Percentiles rank a stretch among this genome's conserved stretches.
These are phyloP conservation scores for Pyrenochaeta sp. DNA, from an alignment of 2,329 filamentous ascomycete species.

Conservation along the genomic window DNA sequence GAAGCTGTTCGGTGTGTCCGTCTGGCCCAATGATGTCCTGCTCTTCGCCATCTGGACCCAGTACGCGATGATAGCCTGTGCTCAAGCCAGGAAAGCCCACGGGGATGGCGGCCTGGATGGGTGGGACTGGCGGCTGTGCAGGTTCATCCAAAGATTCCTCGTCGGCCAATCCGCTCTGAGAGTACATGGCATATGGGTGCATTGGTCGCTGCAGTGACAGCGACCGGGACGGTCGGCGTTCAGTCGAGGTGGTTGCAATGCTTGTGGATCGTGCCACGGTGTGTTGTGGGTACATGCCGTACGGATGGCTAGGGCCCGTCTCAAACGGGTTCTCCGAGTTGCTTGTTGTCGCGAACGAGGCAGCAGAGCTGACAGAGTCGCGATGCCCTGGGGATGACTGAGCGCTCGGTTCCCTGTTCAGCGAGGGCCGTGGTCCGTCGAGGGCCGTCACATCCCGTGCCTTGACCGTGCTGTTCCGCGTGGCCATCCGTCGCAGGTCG, in stretches of 20 bases:
- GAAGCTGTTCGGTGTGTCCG: constrained; percentile 88
- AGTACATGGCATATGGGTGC: constrained; percentile 87
- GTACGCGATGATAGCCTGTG: constrained; percentile 72
- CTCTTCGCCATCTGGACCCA: constrained; percentile 84
- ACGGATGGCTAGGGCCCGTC: constrained; percentile 82
- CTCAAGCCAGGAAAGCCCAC: constrained; percentile 77
- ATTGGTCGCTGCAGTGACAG: constrained; percentile 72
- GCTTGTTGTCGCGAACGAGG: constrained; percentile 51
- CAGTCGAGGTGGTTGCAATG: constrained; percentile 74
- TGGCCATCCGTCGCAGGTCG: constrained; percentile 41
- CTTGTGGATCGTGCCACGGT: constrained; percentile 65
- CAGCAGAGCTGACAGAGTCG: constrained; percentile 48
- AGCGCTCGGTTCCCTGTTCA: constrained; percentile 30
- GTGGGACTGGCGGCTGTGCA: constrained; percentile 45
- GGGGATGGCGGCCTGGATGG: constrained; percentile 59
- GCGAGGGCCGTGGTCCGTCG: constrained; percentile 29
- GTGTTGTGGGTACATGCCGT: constrained; percentile 82
- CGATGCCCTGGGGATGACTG: constrained; percentile 42
- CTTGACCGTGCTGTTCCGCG: constrained; percentile 49
- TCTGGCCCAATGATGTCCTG: constrained; percentile 87
- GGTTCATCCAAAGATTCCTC: constrained; percentile 32
- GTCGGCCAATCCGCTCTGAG: constrained; percentile 74
- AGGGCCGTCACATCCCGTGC: constrained; percentile 31
- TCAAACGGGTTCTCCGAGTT: constrained; percentile 70
- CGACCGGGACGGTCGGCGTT: constrained; percentile 63